phyloP scores from a whole-genome alignment of 2,329 filamentous ascomycete genomes.

The Helminthosporium solani region DNA sequence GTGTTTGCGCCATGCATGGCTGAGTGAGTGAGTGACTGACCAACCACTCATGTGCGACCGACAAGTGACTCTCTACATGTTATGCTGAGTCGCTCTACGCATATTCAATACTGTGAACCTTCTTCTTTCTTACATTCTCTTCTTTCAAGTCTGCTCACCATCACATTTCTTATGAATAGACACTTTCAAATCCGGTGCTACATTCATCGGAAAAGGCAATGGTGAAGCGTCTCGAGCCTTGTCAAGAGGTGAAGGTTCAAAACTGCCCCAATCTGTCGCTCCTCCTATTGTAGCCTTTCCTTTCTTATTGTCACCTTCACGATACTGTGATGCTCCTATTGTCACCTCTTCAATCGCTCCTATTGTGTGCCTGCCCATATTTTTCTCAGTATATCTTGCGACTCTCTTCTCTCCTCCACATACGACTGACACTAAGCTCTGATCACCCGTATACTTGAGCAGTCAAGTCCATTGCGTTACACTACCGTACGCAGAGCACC shows the following conservation, averaged over 20 bases:
- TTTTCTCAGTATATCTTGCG: neutral
- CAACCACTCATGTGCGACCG: neutral
- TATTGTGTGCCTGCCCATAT: constrained; percentile 1
- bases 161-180: neutral
- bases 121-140: neutral
- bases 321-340: no score
- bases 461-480: neutral
- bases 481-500: neutral
- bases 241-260: neutral
- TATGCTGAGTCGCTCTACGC: neutral
- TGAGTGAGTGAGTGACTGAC: neutral
- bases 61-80: neutral
- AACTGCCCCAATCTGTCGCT: neutral
- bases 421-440: neutral
- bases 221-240: neutral
- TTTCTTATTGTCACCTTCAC: constrained; percentile 1
- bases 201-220: neutral
- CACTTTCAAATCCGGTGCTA: neutral
- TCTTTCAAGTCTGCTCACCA: neutral
- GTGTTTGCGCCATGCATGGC: neutral
- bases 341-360: constrained; percentile 1
- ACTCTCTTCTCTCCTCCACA: neutral
- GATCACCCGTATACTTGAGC: neutral
- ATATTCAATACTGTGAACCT: neutral
- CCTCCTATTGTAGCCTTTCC: neutral